Evolutionary conservation across 257 asterid genomes (phyloP), one percentile per base, ranked within the genome.

Genomic region (Anisodus tanguticus): DNA sequence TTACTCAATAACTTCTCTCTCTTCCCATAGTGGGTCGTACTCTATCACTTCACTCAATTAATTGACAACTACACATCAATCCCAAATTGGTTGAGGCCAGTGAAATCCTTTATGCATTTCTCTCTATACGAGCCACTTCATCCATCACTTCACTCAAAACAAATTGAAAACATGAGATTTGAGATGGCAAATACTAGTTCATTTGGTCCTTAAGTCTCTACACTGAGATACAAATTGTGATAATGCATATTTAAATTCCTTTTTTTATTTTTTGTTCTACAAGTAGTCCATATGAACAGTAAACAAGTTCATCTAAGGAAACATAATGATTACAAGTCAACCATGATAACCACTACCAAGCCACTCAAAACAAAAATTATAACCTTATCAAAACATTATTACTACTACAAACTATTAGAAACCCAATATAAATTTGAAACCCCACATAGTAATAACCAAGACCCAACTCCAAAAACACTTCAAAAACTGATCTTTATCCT

Each of bases 251-350:
- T 2, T 35, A 13, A 13, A 2, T 26, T 26, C 41, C 60, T 11
- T 49, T 49, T 1, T 9, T 22, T 45, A 11, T 49, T 31, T 12
- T 76, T 77, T 53, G 15, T 2, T 72, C 3, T 15, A 12, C 49
- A 53, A 31, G 22, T 41, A 77, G 37, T 1, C 13, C 26, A 69
- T 39, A 69, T 26, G 39, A 69, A 49, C 43, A 72, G 43, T 22
- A 74, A 72, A 74, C 63, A 22, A 6, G 3, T 53, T 51, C 64
- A 77, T 13, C 41, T 15, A 26, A 8, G 41, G 64, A 77, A 51
- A 77, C 82, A 51, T 26, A 77, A 77, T 31, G 12, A 53, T 77
- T 77, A 31, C 49, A 77, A 77, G 81, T 77, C 64, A 53, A 53
- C 63, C 63, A 76, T 53, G 58, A 76, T 6, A 76, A 51, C 81